Evolutionary conservation across 208 protist genomes (phyloP).

Genomic region (Entamoeba dispar): DNA sequence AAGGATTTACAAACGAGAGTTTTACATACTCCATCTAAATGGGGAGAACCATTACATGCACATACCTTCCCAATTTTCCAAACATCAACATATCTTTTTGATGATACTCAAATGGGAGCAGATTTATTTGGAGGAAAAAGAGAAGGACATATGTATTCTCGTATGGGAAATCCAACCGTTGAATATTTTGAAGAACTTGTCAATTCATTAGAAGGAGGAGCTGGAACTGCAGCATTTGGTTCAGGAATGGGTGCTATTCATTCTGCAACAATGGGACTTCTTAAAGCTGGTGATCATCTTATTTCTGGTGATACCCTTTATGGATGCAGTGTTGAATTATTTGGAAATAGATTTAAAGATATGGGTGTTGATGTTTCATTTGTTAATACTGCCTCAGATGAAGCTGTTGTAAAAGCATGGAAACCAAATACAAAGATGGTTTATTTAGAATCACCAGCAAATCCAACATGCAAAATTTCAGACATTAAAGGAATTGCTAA

Average conservation of each 20-base stretch:
- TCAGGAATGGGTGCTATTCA: conserved; percentile 16
- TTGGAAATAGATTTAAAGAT: not conserved
- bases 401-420: not conserved
- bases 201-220: not conserved
- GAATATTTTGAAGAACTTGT: conserved; percentile 5
- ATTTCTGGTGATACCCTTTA: conserved; percentile 7
- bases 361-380: not conserved
- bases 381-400: not conserved
- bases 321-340: conserved; percentile 4
- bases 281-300: conserved; percentile 5
- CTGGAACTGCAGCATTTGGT: not conserved
- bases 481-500: conserved; percentile 14
- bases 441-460: conserved; percentile 18
- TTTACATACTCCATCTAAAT: not conserved
- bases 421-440: conserved; percentile 11
- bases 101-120: not conserved
- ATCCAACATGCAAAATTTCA: conserved; percentile 2
- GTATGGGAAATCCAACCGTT: conserved; percentile 17
- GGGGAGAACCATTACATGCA: not conserved
- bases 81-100: conserved; percentile 15
- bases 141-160: conserved; percentile 18
- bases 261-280: not conserved
- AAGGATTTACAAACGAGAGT: not conserved
- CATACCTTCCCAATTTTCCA: conserved; percentile 12
- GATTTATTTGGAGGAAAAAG: conserved; percentile 3